phyloP scores from a whole-genome alignment of 73 alveolate genomes.

The Paramecium pentaurelia region DNA sequence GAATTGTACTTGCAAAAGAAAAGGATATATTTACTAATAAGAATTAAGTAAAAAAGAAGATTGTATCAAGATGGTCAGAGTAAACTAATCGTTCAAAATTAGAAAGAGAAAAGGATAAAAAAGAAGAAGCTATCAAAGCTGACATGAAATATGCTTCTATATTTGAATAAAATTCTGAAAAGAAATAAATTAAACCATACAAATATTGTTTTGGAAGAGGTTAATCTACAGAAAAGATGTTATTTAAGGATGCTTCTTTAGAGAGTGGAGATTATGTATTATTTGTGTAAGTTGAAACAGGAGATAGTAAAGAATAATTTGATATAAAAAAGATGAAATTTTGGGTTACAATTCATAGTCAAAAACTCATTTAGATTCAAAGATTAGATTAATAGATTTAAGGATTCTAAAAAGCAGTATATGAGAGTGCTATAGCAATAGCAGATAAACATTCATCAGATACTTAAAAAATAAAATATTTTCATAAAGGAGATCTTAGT shows the following conservation, averaged over 20 bases:
- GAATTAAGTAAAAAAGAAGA: background rate
- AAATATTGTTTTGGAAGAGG: constrained; percentile 47
- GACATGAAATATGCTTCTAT: background rate
- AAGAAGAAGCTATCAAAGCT: background rate
- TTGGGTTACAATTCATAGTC: background rate
- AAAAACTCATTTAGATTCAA: background rate
- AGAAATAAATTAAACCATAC: background rate
- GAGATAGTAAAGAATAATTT: background rate
- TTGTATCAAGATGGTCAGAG: background rate
- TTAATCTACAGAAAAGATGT: background rate
- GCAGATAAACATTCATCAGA: background rate
- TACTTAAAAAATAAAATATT: background rate
- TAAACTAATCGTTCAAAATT: background rate
- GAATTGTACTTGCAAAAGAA: constrained; percentile 39
- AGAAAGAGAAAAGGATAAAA: background rate
- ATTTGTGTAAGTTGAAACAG: constrained; percentile 19
- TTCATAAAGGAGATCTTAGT: constrained; percentile 36
- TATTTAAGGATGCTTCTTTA: background rate
- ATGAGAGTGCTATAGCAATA: background rate
- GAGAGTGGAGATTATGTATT: constrained; percentile 35
- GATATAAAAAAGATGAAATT: background rate
- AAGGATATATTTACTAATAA: constrained; percentile 26
- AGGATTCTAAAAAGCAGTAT: background rate
- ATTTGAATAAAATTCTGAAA: background rate
- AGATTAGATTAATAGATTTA: background rate